These are phyloP conservation scores for Trifolium subterraneum DNA, from an alignment of 306 rosid genomes.

Conservation along the genomic window DNA sequence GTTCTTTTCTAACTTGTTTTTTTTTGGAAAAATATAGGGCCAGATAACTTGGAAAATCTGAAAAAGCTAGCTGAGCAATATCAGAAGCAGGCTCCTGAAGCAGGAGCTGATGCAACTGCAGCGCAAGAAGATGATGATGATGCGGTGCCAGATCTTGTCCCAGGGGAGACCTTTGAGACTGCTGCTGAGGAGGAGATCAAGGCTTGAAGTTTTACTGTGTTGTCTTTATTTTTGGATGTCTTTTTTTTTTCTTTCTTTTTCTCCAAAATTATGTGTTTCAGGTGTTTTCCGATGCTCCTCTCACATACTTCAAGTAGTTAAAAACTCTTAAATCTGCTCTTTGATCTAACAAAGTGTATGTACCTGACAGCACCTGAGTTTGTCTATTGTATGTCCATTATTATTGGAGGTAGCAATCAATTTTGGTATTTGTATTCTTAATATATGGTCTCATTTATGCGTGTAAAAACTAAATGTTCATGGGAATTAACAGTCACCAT, in stretches of 20 bases:
- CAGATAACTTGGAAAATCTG: constrained; percentile 89
- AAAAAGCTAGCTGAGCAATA: constrained; percentile 88
- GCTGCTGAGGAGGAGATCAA: constrained; percentile 62
- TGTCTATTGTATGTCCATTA: constrained; percentile 27
- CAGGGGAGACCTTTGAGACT: constrained; percentile 87
- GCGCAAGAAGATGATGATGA: constrained; percentile 73
- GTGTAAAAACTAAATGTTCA: constrained; percentile 1
- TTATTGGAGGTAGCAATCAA: constrained; percentile 32
- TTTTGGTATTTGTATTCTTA: constrained; percentile 13
- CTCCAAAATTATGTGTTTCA: constrained; percentile 40
- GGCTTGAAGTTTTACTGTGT: constrained; percentile 58
- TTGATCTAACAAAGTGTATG: neutral
- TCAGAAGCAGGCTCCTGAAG: constrained; percentile 85
- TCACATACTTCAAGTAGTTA: neutral
- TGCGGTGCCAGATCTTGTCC: constrained; percentile 87
- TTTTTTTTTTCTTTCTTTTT: constrained; percentile 7
- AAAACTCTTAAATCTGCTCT: neutral
- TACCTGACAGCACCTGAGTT: constrained; percentile 10
- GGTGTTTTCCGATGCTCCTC: constrained; percentile 30
- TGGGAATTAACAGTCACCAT: neutral
- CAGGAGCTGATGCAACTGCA: constrained; percentile 49
- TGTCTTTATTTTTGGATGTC: constrained; percentile 23
- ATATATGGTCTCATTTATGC: neutral
- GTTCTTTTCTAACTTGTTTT: neutral
- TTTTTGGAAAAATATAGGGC: constrained; percentile 57